These are phyloP conservation scores for Lasiosphaeria hispida DNA, from an alignment of 495 filamentous ascomycete genomes.

Conservation along the genomic window DNA sequence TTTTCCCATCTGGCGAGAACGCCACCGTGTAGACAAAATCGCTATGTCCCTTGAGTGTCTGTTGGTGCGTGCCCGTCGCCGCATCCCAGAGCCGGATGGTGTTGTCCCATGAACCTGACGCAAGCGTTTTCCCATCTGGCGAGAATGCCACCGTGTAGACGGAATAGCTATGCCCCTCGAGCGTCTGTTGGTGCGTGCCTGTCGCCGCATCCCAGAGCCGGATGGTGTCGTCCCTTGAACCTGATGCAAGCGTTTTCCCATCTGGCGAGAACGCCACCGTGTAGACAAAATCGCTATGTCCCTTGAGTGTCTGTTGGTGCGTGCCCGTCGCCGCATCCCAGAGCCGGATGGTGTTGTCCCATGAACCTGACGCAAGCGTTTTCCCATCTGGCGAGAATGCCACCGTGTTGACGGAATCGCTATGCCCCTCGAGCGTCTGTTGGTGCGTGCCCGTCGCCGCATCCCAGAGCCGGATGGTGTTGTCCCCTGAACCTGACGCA, in stretches of 20 bases:
- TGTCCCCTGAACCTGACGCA: too few relatives aligned
- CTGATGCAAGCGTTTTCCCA: conserved; percentile 25
- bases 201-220: conserved; percentile 36
- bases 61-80: not conserved
- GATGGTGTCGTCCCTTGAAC: conserved; percentile 29
- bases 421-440: too few relatives aligned
- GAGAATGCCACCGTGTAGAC: conserved; percentile 36
- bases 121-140: conserved; percentile 26
- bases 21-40: not conserved
- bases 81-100: conserved; percentile 13
- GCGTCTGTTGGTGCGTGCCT: conserved; percentile 8
- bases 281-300: too few relatives aligned
- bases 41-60: conserved; percentile 5
- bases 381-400: too few relatives aligned
- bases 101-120: conserved; percentile 23
- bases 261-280: too few relatives aligned
- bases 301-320: too few relatives aligned
- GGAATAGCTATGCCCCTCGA: conserved; percentile 13
- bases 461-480: too few relatives aligned
- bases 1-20: conserved; percentile 1
- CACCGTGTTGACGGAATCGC: too few relatives aligned
- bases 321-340: too few relatives aligned
- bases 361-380: too few relatives aligned
- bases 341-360: too few relatives aligned
- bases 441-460: too few relatives aligned